Evolutionary conservation across 1,139 yeast species (phyloP), one percentile per base, ranked within the genome.

Genomic region (Kodamaea derodonti): DNA sequence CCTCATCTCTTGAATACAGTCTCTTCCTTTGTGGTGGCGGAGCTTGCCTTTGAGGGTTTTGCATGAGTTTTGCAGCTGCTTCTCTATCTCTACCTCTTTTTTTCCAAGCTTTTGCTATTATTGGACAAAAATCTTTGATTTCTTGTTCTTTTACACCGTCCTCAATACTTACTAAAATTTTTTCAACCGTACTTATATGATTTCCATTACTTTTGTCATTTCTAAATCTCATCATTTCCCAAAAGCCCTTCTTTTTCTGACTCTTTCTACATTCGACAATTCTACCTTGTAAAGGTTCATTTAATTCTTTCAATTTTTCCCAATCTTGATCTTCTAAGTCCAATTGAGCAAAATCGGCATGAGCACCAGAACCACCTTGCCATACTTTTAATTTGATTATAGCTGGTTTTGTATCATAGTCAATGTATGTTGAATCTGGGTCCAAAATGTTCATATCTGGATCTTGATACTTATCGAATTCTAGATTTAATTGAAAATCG

Each of bases 131-230:
- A 2, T 65, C 75, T 7, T 76, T 62, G 28, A 92, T 64, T 46
- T 90, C 95, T 37, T 85, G 84, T 44, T 84, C 80, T 14, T 78
- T 69, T 2, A 92, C 96, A 1, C 94, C 84, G 58, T 92, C 98
- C 44, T 78, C 76, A 32, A 94, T 92, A 54, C 95, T 83, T 42
- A 80, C 78, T 34, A 90, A 61, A 29, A 92, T 90, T 51, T 84
- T 90, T 39, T 78, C 80, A 11, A 88, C 96, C 14, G 85, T 87
- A 14, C 80, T 66, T 4, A 79, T 58, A 56, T 87, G 95, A 55
- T 94, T 94, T 9, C 95, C 97, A 51, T 84, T 83, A 16, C 76
- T 61, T 54, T 94, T 94, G 56, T 94, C 99, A 58, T 92, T 95
- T 54, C 99, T 72, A 58, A 92, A 92, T 39, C 99, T 70, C 39